Evolutionary conservation across 495 filamentous ascomycete genomes (phyloP), one percentile per base, ranked within the genome.

Genomic region (Sphaerosporella brunnea): DNA sequence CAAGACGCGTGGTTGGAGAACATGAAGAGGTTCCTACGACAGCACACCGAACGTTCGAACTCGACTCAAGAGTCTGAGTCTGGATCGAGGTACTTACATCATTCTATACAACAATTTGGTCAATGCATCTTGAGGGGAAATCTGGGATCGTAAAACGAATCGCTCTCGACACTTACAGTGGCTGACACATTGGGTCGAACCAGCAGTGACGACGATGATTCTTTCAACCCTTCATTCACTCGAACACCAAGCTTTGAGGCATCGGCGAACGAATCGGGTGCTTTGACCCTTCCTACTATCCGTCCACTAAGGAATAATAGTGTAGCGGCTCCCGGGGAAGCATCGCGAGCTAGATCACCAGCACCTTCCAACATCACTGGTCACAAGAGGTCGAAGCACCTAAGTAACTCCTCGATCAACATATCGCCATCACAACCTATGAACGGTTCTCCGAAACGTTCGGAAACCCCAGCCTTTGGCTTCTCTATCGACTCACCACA

Each of bases 21-120:
- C 30, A 71, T 96, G 37, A 93, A 93, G 56, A 74, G 73, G 43
- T 88, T 77, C 53, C 62, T 96, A 39, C 83, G 78, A 55, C 67
- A 72, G 34, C 66, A 70, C 47, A 69, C 69, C 16, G 66, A 69
- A 56, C 71, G 68, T 63, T 63, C 64, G 42, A 68, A 64, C 53
- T 64, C 57, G 51, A 68, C 62, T 18, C 66, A 60, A 28, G 74
- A 80, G 39, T 66, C 68, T 18, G 85, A 85, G 42, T 74, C 74
- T 40, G 71, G 69, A 54, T 64, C 71, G 46, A 82, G 76, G 68
- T 86, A 75, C 48, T 34, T 46, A 5, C 28, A 32, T 32, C 13
- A 32, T 32, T 32, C 13, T n/a, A n/a, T n/a, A n/a, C n/a, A n/a
- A n/a, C n/a, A n/a, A n/a, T n/a, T n/a, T n/a, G n/a, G n/a, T n/a